phyloP scores from a whole-genome alignment of 108 stramenopile genomes.

The Cyclotella kingstonii region DNA sequence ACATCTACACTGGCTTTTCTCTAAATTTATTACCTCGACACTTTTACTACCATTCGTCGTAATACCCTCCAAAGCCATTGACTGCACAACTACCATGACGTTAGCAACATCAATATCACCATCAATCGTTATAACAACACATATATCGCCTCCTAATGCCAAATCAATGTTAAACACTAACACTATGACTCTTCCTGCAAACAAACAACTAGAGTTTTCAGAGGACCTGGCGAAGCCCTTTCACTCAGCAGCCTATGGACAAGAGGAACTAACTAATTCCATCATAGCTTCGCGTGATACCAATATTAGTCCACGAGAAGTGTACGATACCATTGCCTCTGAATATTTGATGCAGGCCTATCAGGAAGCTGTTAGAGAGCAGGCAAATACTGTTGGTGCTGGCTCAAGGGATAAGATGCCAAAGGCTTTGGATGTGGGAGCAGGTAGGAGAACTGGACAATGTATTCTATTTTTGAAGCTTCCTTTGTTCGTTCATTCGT shows the following conservation, averaged over 20 bases:
- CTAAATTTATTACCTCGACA: too few species aligned
- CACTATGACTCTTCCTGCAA: too few species aligned
- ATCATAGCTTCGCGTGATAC: slow-evolving; percentile 82
- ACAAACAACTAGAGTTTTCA: too few species aligned
- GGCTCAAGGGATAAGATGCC: slow-evolving; percentile 46
- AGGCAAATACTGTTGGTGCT: neutral
- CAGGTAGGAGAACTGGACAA: slow-evolving; percentile 25
- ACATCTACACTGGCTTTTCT: too few species aligned
- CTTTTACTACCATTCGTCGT: too few species aligned
- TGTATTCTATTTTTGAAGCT: neutral
- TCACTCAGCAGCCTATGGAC: slow-evolving; percentile 38
- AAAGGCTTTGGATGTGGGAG: slow-evolving; percentile 74
- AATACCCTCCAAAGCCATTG: too few species aligned
- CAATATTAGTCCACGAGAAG: slow-evolving; percentile 82
- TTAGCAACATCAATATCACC: too few species aligned
- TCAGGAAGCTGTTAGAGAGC: slow-evolving; percentile 3
- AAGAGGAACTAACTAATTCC: slow-evolving; percentile 72
- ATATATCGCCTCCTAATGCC: too few species aligned
- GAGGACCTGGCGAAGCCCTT: slow-evolving; percentile 17
- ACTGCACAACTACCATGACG: too few species aligned
- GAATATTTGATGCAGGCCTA: slow-evolving; percentile 18
- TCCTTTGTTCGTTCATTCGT: too few species aligned
- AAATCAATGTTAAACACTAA: too few species aligned
- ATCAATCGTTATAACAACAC: too few species aligned
- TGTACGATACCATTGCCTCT: slow-evolving; percentile 68